phyloP scores from a whole-genome alignment of 2,329 filamentous ascomycete genomes.

The Colletotrichum gloeosporioides region DNA sequence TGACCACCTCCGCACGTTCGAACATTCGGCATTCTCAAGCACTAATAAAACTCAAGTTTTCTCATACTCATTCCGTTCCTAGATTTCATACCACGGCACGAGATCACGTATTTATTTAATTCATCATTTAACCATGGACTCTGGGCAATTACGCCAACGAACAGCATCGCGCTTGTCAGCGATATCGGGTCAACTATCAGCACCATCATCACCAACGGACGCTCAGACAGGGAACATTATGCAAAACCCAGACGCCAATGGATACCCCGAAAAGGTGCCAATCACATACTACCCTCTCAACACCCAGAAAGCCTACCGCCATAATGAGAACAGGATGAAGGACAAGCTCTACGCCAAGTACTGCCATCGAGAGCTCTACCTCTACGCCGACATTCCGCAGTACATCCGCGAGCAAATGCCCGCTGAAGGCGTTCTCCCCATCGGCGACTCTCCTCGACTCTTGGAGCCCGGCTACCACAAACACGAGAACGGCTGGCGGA shows the following conservation, averaged over 20 bases:
- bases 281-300: constrained; percentile 12
- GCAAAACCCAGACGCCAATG: neutral
- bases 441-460: neutral
- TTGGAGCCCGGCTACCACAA: constrained; percentile 13
- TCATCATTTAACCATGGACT: neutral
- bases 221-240: neutral
- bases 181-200: neutral
- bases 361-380: neutral
- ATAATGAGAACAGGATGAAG: constrained; percentile 9
- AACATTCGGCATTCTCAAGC: neutral
- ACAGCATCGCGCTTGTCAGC: neutral
- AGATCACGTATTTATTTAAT: neutral
- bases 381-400: constrained; percentile 14
- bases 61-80: neutral
- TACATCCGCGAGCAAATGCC: constrained; percentile 9
- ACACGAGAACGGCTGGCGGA: constrained; percentile 10
- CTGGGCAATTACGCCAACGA: neutral
- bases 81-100: neutral
- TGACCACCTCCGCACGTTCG: neutral
- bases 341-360: constrained; percentile 13
- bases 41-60: neutral
- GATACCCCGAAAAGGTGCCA: constrained; percentile 6
- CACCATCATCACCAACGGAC: neutral
- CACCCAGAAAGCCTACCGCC: neutral
- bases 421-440: neutral